Percentiles rank a stretch among this genome's conserved stretches.
These are phyloP conservation scores for Cytospora chrysosperma DNA, from an alignment of 2,329 filamentous ascomycete species.

Conservation along the genomic window DNA sequence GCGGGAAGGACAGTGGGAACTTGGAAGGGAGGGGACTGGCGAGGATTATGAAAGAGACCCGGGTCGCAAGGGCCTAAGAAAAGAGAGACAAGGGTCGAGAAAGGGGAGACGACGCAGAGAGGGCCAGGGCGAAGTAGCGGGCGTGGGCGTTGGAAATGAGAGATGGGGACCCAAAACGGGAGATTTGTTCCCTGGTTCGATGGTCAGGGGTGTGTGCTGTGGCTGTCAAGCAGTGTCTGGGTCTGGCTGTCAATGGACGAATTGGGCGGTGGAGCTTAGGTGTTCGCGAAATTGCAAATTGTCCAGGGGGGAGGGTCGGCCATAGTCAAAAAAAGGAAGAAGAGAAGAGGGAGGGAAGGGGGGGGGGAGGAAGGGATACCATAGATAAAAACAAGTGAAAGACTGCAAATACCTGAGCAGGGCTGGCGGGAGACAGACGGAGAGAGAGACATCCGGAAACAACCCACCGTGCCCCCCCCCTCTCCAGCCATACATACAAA, in stretches of 20 bases:
- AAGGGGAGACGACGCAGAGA: constrained; percentile 13
- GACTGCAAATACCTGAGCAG: background rate
- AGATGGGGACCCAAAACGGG: constrained; percentile 20
- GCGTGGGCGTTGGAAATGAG: constrained; percentile 21
- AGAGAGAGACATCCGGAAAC: constrained; percentile 5
- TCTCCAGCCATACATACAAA: constrained; percentile 2
- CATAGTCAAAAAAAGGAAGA: constrained; percentile 1
- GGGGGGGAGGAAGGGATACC: background rate
- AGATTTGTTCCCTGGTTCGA: constrained; percentile 21
- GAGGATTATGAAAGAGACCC: constrained; percentile 19
- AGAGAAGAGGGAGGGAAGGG: background rate
- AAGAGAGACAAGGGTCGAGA: constrained; percentile 12
- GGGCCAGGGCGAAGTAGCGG: constrained; percentile 20
- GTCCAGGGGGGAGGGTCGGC: constrained; percentile 22
- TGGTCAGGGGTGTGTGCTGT: constrained; percentile 21
- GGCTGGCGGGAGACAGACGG: background rate
- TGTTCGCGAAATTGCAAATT: constrained; percentile 29
- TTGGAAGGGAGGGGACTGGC: constrained; percentile 27
- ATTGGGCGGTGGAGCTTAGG: constrained; percentile 13
- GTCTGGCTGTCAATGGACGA: constrained; percentile 16
- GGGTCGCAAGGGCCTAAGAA: background rate
- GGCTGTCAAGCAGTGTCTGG: constrained; percentile 1
- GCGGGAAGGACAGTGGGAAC: constrained; percentile 28
- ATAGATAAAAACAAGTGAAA: background rate
- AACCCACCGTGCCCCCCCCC: constrained; percentile 5